Base-by-base conservation (phyloP, 768 basidiomycete species). In the Pisolithus tinctorius region DNA sequence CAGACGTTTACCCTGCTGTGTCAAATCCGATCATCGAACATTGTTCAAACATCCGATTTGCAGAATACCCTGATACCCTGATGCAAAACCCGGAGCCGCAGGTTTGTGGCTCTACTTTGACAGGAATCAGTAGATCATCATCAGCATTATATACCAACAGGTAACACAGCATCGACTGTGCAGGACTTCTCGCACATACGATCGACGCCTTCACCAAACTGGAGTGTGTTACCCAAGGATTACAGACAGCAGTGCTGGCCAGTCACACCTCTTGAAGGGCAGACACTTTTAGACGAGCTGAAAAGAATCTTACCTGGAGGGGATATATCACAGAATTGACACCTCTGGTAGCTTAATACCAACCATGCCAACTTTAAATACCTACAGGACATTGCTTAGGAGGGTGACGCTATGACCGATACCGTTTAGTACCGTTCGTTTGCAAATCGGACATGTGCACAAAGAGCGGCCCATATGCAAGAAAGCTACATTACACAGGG, bases 111-210 rank as follows among this genome's bases (percentile, higher is more conserved):
- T 34, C n/a, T 30, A 6, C 20, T 13, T 16, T 14, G 27, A n/a
- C n/a, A 29, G 43, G 29, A n/a, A 29, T 26, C 27, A 29, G n/a
- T 14, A 6, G 6, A 25, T 45, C 26, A 45, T 45, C n/a, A 16
- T 6, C 6, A 45, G 11, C 11, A 11, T 26, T 26, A 20, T 10
- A 13, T 23, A 39, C 17, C 23, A 20, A 44, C 42, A 74, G 41
- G 63, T 36, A 71, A 63, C 54, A 72, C 74, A 20, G 67, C 75
- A 49, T 60, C 76, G n/a, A 54, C 72, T 2, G 80, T 91, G 16
- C 86, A 86, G 60, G 92, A 94, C 57, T 94, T 94, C 62, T 88
- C 89, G 17, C 90, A 93, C 65, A 86, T 93, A 53, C 74, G 82
- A 30, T 61, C 77, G 4, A 82, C 85, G 1, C 82, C 81, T 0